A percentile compares a stretch with the other conserved stretches of the same genome.
Evolutionary conservation across 2,329 filamentous ascomycete species (phyloP).

Genomic region (Monilinia fructigena): DNA sequence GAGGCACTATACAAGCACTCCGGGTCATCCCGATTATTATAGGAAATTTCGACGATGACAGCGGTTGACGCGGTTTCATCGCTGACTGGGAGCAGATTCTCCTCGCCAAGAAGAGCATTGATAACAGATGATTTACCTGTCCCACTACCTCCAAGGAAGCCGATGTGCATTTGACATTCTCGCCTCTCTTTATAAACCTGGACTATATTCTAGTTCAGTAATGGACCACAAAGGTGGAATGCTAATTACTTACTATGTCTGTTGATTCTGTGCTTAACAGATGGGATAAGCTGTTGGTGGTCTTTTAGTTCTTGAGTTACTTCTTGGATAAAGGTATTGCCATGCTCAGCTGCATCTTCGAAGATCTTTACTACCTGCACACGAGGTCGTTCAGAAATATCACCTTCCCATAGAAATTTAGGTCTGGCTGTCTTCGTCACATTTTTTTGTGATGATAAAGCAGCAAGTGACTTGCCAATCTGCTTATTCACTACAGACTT

Average conservation of each 20-base stretch:
- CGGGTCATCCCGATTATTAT: constrained; percentile 23
- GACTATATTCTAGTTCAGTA: constrained; percentile 20
- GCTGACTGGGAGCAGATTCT: constrained; percentile 25
- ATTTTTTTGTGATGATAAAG: neutral
- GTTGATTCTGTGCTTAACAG: neutral
- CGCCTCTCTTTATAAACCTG: constrained; percentile 21
- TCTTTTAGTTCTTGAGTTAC: neutral
- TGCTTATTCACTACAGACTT: neutral
- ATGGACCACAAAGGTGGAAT: neutral
- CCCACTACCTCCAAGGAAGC: constrained; percentile 56
- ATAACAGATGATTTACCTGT: constrained; percentile 64
- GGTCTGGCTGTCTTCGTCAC: neutral
- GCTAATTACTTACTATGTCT: neutral
- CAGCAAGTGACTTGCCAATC: neutral
- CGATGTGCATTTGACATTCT: constrained; percentile 25
- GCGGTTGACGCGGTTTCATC: constrained; percentile 26
- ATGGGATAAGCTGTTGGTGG: neutral
- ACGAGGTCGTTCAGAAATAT: neutral
- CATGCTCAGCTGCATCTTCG: neutral
- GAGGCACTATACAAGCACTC: constrained; percentile 15
- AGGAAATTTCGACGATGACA: constrained; percentile 28
- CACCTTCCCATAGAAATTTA: neutral
- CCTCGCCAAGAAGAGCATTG: constrained; percentile 49
- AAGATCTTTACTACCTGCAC: neutral
- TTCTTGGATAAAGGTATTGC: neutral